Base-by-base conservation (phyloP, 257 asterid species). In the Pogostemon cablin region DNA sequence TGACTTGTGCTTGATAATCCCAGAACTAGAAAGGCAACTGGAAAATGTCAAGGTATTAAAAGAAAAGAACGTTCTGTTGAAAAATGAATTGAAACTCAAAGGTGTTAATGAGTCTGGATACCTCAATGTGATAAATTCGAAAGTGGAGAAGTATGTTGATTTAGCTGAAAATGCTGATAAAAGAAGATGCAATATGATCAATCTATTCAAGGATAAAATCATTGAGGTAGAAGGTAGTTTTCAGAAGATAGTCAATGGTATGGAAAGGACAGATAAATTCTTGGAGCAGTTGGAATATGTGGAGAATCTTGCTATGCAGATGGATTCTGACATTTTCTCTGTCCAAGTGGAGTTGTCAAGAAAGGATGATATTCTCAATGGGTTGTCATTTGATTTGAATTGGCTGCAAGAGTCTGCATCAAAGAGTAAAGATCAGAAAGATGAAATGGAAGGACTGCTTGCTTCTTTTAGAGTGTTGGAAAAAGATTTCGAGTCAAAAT, bases 341-440 rank as follows among this genome's bases (percentile, higher is more conserved):
- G 74, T 88, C 67, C 81, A 79, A 68, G 67, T 71, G 72, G 96
- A 95, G 81, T 68, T 88, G 76, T 77, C 65, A 7, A 86, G 99
- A 85, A 95, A 91, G 80, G 99, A 91, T 80, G 93, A 88, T 60
- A 76, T 95, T 73, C 84, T 91, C 75, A 86, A 85, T 46, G 99
- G 99, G 47, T 66, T 89, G 55, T 77, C 84, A 39, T 95, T 95
- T 82, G 99, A 95, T 80, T 78, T 95, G 80, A 85, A 89, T 72
- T 75, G 88, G 91, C 87, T 95, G 58, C 99, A 95, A 80, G 98
- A 95, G 85, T 87, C 96, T 55, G 83, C 96, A 37, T 95, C 98
- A 7, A 88, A 75, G 65, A 81, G 78, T 72, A 85, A 85, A 81
- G 99, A 93, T 73, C 82, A 85, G 65, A 87, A 91, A 54, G 91